Evolutionary conservation across 495 filamentous ascomycete species (phyloP).

Genomic region (Hypoxylon perforatum): DNA sequence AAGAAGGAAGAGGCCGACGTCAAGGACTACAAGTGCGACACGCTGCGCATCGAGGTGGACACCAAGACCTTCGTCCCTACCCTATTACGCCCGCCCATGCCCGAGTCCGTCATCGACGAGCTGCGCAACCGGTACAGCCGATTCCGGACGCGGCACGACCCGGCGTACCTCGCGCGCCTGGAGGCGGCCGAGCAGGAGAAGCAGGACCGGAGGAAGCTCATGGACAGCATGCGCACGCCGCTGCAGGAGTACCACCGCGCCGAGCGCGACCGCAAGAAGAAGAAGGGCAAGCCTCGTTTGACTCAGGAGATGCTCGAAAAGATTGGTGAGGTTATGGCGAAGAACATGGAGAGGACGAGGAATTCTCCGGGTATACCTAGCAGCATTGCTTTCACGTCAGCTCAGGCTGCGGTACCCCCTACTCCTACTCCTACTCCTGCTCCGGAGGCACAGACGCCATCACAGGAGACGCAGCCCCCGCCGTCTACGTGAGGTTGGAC

Average conservation of each 20-base stretch:
- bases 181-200: constrained; percentile 70
- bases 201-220: constrained; percentile 63
- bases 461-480: constrained; percentile 21
- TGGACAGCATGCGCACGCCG: constrained; percentile 65
- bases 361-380: constrained; percentile 33
- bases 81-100: constrained; percentile 81
- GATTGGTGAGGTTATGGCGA: constrained; percentile 73
- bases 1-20: constrained; percentile 55
- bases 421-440: too few relatives aligned
- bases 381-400: background rate
- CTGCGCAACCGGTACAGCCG: constrained; percentile 84
- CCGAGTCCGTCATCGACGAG: constrained; percentile 82
- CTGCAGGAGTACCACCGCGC: constrained; percentile 62
- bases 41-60: constrained; percentile 79
- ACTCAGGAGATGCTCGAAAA: constrained; percentile 69
- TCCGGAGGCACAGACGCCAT: constrained; percentile 2
- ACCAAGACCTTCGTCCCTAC: constrained; percentile 79
- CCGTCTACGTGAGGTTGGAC: constrained; percentile 22
- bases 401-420: background rate
- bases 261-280: constrained; percentile 55
- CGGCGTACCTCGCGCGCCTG: constrained; percentile 70
- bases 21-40: constrained; percentile 72
- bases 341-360: constrained; percentile 57
- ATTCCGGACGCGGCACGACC: constrained; percentile 84
- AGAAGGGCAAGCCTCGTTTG: constrained; percentile 61